Evolutionary conservation across 768 basidiomycete species (phyloP), one percentile per base, ranked within the genome.

Genomic region (Russula ochroleuca): DNA sequence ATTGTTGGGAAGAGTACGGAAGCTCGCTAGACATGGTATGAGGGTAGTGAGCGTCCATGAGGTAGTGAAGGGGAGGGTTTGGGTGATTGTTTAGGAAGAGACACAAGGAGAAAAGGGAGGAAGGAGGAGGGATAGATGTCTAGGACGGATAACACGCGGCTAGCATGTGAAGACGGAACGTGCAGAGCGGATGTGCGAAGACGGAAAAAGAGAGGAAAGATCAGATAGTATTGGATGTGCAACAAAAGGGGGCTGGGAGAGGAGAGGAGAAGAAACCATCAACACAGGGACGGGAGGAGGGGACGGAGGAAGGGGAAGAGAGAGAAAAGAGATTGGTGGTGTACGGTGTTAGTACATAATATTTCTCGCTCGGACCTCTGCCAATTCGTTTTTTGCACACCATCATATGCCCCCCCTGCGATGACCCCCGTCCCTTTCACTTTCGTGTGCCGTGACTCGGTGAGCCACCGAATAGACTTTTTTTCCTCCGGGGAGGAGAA

Each of bases 1-100:
- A 70, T 58, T 70, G 69, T 23, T 59, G 67, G 28, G 70, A 72
- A 38, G 73, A 67, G 67, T 75, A 77, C 65, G 73, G 73, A 40
- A 68, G 64, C 62, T 73, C 71, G 61, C 59, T 60, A 65, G 72
- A 70, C 71, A 72, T 71, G 61, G 64, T 57, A 66, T 65, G 66
- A 47, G 70, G 57, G 48, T 67, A 70, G 70, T 69, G 67, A 50
- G 66, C 37, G 70, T 73, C 71, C 72, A 73, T 73, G 67, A 43
- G 56, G 6, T 13, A 55, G 56, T 5, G 37, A 40, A 3, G 52
- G 61, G 45, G 54, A 38, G 53, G 53, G 23, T 25, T 35, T 54
- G 63, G 55, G 40, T 21, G 59, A 68, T 62, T 57, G 63, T 13
- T 48, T 51, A 61, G 54, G 65, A 41, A 47, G 41, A 47, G 45